Evolutionary conservation across 2,329 filamentous ascomycete species (phyloP).

Genomic region (Pseudocercospora ulei): DNA sequence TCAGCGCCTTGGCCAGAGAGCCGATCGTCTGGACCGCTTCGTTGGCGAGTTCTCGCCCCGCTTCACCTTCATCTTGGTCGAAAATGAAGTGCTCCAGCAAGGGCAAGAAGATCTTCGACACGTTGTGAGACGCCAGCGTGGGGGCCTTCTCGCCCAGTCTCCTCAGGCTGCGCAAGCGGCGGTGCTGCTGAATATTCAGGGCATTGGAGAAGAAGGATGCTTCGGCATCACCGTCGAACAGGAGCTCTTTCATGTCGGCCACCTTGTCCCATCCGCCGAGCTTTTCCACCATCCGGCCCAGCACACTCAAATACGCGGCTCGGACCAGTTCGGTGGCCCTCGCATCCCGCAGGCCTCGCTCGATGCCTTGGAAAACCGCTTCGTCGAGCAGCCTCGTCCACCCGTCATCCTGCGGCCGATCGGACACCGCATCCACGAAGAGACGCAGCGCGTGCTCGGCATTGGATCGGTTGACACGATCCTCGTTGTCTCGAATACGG

Average conservation of each 20-base stretch:
- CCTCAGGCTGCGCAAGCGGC: constrained; percentile 73
- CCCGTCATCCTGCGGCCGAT: constrained; percentile 33
- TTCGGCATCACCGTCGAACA: constrained; percentile 63
- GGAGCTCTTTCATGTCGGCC: constrained; percentile 61
- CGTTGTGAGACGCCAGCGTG: constrained; percentile 62
- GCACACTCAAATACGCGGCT: constrained; percentile 66
- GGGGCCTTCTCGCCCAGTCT: constrained; percentile 61
- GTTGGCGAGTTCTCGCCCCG: constrained; percentile 69
- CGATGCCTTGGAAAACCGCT: constrained; percentile 65
- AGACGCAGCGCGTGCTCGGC: constrained; percentile 70
- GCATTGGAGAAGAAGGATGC: constrained; percentile 88
- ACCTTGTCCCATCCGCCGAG: constrained; percentile 62
- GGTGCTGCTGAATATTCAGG: constrained; percentile 76
- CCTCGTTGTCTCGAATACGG: constrained; percentile 75
- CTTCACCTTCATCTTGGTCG: constrained; percentile 66
- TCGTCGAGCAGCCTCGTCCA: constrained; percentile 51
- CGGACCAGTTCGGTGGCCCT: constrained; percentile 67
- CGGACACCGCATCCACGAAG: constrained; percentile 55
- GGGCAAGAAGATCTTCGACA: constrained; percentile 80
- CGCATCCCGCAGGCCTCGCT: constrained; percentile 60
- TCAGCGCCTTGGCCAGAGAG: constrained; percentile 61
- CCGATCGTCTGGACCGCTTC: constrained; percentile 77
- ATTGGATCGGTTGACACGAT: constrained; percentile 75
- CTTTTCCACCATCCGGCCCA: constrained; percentile 65
- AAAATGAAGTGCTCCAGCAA: constrained; percentile 92